Base-by-base conservation (phyloP, 1,139 yeast genomes). In the Blastobotrys arbuscula region DNA sequence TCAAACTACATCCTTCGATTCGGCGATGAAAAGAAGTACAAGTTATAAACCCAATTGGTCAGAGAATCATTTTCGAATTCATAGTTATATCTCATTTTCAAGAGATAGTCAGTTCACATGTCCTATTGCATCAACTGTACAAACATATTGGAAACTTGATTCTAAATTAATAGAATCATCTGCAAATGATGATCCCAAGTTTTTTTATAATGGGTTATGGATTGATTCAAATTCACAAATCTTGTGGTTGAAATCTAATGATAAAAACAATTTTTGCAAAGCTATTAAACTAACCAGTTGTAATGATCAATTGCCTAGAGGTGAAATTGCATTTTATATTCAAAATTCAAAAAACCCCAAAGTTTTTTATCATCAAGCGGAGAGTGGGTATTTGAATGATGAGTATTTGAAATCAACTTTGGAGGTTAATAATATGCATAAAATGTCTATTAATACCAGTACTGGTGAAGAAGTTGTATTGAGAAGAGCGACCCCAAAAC, bases 211-310 rank as follows among this genome's bases (percentile, higher is more conserved):
- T n/a, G 50, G 50, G 21, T 57, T 42, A 33, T 45, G 48, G 48
- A 40, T 47, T 41, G 43, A 33, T 15, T 19, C 38, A 23, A 18
- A 13, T 31, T 58, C 53, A 37, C 56, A 61, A 34, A 21, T 56
- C 2, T 15, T 44, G 15, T 15, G 50, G n/a, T 49, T 63, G 12
- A 49, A 60, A 5, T 12, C 10, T 5, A 12, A 53, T 35, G 65
- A 62, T 47, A 57, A 59, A 4, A 45, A 51, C 2, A 45, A 48
- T 15, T 48, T 60, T 16, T 49, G 63, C 7, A 64, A 63, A 44
- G 67, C 62, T 2, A 53, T 64, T 47, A 60, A 63, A 40, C 50
- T 64, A 12, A 64, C 68, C 1, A 62, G 67, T 1, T n/a, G 24
- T 21, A 64, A 60, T 41, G 57, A 57, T 6, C 52, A 52, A 36